Evolutionary conservation across 768 basidiomycete genomes (phyloP), one percentile per base, ranked within the genome.

Genomic region (Pleurotus salmoneostramineus): DNA sequence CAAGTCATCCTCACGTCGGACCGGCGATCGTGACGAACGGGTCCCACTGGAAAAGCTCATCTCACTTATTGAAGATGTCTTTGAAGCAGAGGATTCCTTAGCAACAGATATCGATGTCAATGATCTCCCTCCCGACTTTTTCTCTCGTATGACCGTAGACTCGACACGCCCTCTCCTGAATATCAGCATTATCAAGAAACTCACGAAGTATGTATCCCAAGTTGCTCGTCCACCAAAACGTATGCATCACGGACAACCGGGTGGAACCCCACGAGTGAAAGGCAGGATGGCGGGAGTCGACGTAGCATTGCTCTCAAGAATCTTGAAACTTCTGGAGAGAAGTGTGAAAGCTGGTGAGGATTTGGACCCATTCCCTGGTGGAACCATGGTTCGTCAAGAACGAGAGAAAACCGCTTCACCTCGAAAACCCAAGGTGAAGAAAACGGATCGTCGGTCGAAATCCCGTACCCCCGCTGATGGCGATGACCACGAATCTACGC

Each of bases 61-160:
- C 0, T 83, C 84, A 2, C 72, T 93, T 14, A 74, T 96, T 0
- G 91, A 94, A 61, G 93, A 96, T 56, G 80, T 97, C 12, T 90
- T 96, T 57, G 87, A 90, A 61, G 85, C 89, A 0, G 87, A 91
- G 63, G 94, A 95, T 66, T 68, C 78, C 0, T 73, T 93, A 12
- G 79, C 87, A 2, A 73, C 83, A 0, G 87, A 89, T 50, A 69
- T 74, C 2, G 77, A 80, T 40, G 59, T 73, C n/a, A 59, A 66
- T 11, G 77, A 84, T 51, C 73, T 93, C 10, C 76, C 84, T 3
- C 66, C 74, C 32, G 81, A 86, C 6, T 88, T 77, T 66, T 94
- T 85, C 70, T 94, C 85, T 21, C 73, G 73, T 5, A 72, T 82
- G 33, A 89, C 84, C 0, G 63, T 69, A 21, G 87, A 91, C 58